Base-by-base conservation (phyloP, 164 flowering plant species). In the Akebia trifoliata region DNA sequence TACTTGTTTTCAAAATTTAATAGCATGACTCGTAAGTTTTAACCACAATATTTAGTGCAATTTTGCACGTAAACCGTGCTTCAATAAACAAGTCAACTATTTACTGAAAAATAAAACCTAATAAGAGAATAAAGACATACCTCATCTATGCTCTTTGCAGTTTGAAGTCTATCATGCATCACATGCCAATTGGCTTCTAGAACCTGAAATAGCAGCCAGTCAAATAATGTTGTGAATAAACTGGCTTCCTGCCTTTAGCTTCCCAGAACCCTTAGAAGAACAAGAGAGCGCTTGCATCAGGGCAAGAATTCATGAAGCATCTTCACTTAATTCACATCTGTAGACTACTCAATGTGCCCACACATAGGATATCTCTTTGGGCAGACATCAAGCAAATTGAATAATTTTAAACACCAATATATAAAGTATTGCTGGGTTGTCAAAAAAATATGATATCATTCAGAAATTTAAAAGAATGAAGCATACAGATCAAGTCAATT, bases 141-240 rank as follows among this genome's bases (percentile, higher is more conserved):
- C 97, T 94, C 97, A 65, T 90, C 97, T 61, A 94, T 83, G 75
- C 97, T 94, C 73, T 81, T 90, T 55, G 95, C 95, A 51, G 78
- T 75, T 62, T 78, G 86, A 73, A 94, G 83, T 67, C 82, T 77
- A 64, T 64, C 69, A 47, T 83, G 84, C 95, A 94, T 83, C 60
- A 83, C 72, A 60, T 88, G 97, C 96, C 96, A 94, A 72, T 88
- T 88, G 34, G 95, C 96, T 72, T 90, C 99, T 59, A 94, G 76
- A 74, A 90, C 99, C 96, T 88, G 80, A 64, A 65, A 60, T 46
- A 67, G 54, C 7, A 48, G 46, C 37, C 3, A 29, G n/a, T 29
- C 21, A 64, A 24, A 35, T 57, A 57, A 49, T 47, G 37, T 11
- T 30, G 38, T 6, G 14, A 50, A 18, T 15, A 32, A 32, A 52